Conservation (phyloP, 2,329 filamentous ascomycete genomes). For the Talaromyces sp. region DNA sequence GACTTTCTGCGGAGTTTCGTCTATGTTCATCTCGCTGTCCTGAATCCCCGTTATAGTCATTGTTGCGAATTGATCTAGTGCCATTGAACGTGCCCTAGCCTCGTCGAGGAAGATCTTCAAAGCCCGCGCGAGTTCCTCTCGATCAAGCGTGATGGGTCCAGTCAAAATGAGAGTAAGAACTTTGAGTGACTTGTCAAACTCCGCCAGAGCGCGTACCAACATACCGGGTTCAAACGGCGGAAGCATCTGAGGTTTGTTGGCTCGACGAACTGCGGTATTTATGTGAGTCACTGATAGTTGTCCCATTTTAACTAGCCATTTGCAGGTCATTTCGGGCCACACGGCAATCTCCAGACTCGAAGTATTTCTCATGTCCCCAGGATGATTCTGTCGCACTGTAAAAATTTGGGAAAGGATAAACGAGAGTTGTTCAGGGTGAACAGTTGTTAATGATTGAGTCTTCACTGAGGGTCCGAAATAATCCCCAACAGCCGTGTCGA, state of each 20-base stretch:
- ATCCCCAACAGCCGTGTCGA: slow-evolving; percentile 34
- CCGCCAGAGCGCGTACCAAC: slow-evolving; percentile 39
- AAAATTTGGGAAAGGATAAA: slow-evolving; percentile 42
- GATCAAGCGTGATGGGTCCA: slow-evolving; percentile 33
- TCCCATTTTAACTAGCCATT: slow-evolving; percentile 41
- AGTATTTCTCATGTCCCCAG: slow-evolving; percentile 26
- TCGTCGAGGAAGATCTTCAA: slow-evolving; percentile 40
- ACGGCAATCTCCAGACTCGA: slow-evolving; percentile 31
- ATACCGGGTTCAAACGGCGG: slow-evolving; percentile 38
- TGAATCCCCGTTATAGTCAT: slow-evolving; percentile 31
- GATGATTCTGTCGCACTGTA: slow-evolving; percentile 23
- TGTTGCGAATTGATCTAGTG: slow-evolving; percentile 31
- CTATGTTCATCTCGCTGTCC: slow-evolving; percentile 20
- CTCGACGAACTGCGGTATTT: slow-evolving; percentile 37
- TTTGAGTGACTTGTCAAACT: slow-evolving; percentile 38
- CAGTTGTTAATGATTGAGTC: slow-evolving; percentile 27
- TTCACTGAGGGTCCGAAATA: slow-evolving; percentile 28
- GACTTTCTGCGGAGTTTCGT: background rate
- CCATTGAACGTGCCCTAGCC: slow-evolving; percentile 34
- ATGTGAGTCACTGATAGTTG: slow-evolving; percentile 40
- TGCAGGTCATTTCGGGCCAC: slow-evolving; percentile 38
- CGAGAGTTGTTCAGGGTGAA: slow-evolving; percentile 37
- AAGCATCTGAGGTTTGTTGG: slow-evolving; percentile 34
- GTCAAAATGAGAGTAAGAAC: slow-evolving; percentile 38
- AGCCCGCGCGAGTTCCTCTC: slow-evolving; percentile 40